Evolutionary conservation across 2,329 filamentous ascomycete species (phyloP), one percentile per base, ranked within the genome.

Genomic region (Aspergillus oerlinghausenensis): DNA sequence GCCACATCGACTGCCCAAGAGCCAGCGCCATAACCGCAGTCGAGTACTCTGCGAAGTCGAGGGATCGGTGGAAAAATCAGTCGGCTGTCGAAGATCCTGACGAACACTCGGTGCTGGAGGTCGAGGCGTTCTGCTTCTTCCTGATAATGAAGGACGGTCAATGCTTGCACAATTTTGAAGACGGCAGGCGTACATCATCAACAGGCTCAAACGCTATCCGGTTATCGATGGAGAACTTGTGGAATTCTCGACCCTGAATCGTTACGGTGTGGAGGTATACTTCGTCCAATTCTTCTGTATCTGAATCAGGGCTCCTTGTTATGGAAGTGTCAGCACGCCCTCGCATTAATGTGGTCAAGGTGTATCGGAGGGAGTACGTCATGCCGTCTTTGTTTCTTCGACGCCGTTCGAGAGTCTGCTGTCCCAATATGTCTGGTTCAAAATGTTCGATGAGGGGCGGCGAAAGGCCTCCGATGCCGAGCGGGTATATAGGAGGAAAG

Each of bases 21-120:
- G 43, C 81, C 88, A n/a, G 84, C 80, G 43, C 88, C 88, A 71
- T 84, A 88, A 0, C 88, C 88, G 64, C 87, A 90, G 56, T 92
- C 88, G 28, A 92, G 78, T 45, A 91, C 80, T 65, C 81, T 82
- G 63, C 77, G 75, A 25, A 83, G 81, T 28, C 78, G 75, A 48
- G 70, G 73, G 50, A 90, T 75, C 5, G 86, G 86, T n/a, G 88
- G 87, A 59, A 91, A 89, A 65, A 91, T 82, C 26, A 89, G 76
- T 62, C 84, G 80, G 57, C 82, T 76, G 61, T 90, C 86, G 68
- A 91, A 90, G 52, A 88, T 76, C 62, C 75, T 80, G 59, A 77
- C 80, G 61, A 90, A 81, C 21, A 89, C 79, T 47, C 76, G 74
- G 68, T 91, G 86, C 72, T 87, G 81, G 55, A 82, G 73, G 55